Conservation (phyloP, 345 rosid genomes). For the Turritis glabra region DNA sequence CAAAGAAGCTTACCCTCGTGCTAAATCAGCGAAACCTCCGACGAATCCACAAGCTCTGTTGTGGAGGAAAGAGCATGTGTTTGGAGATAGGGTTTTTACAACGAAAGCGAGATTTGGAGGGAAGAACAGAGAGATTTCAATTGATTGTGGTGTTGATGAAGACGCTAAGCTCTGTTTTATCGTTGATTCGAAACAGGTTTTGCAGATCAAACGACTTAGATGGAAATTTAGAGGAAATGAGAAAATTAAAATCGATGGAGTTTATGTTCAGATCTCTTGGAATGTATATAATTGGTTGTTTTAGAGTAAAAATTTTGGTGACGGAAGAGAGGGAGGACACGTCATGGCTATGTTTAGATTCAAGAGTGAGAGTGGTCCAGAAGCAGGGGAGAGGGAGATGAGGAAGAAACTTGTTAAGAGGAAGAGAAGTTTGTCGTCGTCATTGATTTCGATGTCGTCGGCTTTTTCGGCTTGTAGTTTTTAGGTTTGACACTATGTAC, state of each 20-base stretch:
- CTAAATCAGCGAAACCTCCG: conserved; percentile 43
- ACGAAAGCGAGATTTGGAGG: conserved; percentile 84
- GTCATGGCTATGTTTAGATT: conserved; percentile 88
- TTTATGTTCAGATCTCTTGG: conserved; percentile 78
- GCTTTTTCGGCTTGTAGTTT: conserved; percentile 78
- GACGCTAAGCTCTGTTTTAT: conserved; percentile 65
- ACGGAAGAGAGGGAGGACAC: conserved; percentile 41
- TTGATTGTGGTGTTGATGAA: conserved; percentile 60
- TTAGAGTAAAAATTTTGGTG: conserved; percentile 38
- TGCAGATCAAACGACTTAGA: conserved; percentile 68
- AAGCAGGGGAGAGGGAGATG: conserved; percentile 63
- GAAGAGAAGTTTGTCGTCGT: conserved; percentile 68
- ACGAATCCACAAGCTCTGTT: conserved; percentile 52
- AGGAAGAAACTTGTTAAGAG: conserved; percentile 65
- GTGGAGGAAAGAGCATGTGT: conserved; percentile 78
- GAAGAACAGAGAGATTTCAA: conserved; percentile 59
- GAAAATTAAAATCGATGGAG: conserved; percentile 74
- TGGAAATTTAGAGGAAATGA: conserved; percentile 98
- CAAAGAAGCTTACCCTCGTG: conserved; percentile 59
- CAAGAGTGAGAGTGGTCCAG: conserved; percentile 48
- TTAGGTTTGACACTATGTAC: too few relatives aligned
- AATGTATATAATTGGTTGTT: conserved; percentile 93
- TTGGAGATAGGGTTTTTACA: conserved; percentile 59
- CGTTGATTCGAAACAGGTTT: conserved; percentile 59
- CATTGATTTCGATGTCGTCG: conserved; percentile 83